These are phyloP conservation scores for Russula olivacea DNA, from an alignment of 768 basidiomycete species.

Conservation along the genomic window DNA sequence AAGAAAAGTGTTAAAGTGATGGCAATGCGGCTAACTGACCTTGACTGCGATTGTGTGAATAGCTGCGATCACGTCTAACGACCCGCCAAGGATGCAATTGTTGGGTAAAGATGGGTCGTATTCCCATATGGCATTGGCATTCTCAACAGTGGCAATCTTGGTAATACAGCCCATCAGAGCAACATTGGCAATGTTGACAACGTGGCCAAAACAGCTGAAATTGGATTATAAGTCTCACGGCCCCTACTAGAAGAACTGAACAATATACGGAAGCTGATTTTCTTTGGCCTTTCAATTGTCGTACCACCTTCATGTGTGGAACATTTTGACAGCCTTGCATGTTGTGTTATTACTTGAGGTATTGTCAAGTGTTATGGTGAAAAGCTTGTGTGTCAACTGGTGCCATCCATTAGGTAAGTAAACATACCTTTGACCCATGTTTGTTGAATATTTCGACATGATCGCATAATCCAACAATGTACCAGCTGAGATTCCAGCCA, in stretches of 20 bases:
- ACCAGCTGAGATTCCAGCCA: not conserved
- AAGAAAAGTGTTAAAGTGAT: not conserved
- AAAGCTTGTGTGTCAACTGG: not conserved
- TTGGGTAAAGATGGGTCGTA: too few relatives aligned
- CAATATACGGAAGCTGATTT: not conserved
- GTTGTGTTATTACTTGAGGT: not conserved
- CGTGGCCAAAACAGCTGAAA: not conserved
- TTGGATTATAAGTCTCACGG: not conserved
- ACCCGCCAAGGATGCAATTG: too few relatives aligned
- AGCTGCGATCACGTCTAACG: too few relatives aligned
- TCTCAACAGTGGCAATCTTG: too few relatives aligned
- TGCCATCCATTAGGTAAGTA: not conserved
- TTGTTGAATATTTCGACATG: not conserved
- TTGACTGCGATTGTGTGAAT: too few relatives aligned
- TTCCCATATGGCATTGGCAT: too few relatives aligned
- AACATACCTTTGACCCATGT: not conserved
- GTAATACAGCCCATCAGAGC: too few relatives aligned
- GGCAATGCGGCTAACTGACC: too few relatives aligned
- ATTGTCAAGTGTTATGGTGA: not conserved
- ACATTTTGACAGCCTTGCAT: not conserved
- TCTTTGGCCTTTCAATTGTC: not conserved
- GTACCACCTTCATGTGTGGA: not conserved
- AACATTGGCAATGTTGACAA: too few relatives aligned
- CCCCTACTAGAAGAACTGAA: not conserved
- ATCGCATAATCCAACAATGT: not conserved